Base-by-base conservation (phyloP, 371 early-diverging fungal genomes). In the Mucor saturninus region DNA sequence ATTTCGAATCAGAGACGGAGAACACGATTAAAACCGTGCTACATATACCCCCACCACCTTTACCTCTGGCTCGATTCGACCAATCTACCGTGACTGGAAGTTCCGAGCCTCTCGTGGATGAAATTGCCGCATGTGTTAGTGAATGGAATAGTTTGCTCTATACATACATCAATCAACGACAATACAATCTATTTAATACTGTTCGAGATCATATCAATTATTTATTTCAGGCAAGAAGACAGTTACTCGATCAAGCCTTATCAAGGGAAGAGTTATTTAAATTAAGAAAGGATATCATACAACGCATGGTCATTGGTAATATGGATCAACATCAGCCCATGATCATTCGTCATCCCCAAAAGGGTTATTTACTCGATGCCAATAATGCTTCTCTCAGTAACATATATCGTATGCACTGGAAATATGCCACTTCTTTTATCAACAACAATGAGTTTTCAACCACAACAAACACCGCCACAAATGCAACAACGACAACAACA, bases 21-120 rank as follows among this genome's bases (percentile, higher is more conserved):
- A 35, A 35, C 35, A 43, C 26, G 29, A 53, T 56, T 15, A 53
- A 61, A 46, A 31, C 53, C 2, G 54, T 37, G 11, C 31, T 29
- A 9, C 62, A 59, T 59, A 69, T 69, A 65, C 62, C 70, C 59
- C 72, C 79, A 32, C 80, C 81, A 21, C 64, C 85, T 13, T 68
- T 83, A 14, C 79, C 83, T 7, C 58, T 82, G 14, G 66, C 79
- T 59, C 72, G 88, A 53, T 83, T 76, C 49, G 76, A 79, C n/a
- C 81, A 85, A 35, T 81, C 80, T 1, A 87, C 91, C 2, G 60
- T 75, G 0, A 80, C 81, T 1, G 92, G 89, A 10, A 62, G 51
- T 32, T 74, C 74, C 7, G 91, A 92, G 60, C 86, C 89, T 4
- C 64, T 92, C 5, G 78, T 89, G 3, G 92, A 91, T 61, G 91